A percentile compares a stretch with the other conserved stretches of the same genome.
Evolutionary conservation across 768 basidiomycete genomes (phyloP).

Genomic region (Termitomyces sp.): DNA sequence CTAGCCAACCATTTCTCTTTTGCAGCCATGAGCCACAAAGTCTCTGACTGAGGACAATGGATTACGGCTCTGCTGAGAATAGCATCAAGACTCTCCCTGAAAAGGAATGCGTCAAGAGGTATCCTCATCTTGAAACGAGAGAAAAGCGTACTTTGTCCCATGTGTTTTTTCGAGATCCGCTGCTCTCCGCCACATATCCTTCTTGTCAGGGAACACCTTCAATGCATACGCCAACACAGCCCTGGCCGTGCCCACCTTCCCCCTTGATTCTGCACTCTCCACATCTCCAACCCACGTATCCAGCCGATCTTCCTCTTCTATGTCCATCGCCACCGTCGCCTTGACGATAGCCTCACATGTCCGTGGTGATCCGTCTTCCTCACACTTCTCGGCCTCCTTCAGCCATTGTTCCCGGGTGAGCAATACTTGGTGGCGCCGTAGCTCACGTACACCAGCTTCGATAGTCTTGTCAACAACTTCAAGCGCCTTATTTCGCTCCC

Average conservation of each 20-base stretch:
- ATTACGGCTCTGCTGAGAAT: slow-evolving; percentile 80
- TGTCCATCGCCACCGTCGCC: slow-evolving; percentile 87
- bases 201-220: slow-evolving; percentile 83
- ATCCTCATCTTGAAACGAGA: neutral
- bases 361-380: slow-evolving; percentile 74
- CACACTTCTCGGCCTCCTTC: slow-evolving; percentile 90
- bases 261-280: slow-evolving; percentile 69
- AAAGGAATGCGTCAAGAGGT: neutral
- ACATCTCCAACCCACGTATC: slow-evolving; percentile 92
- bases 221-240: slow-evolving; percentile 89
- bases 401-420: slow-evolving; percentile 93
- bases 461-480: slow-evolving; percentile 85
- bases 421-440: slow-evolving; percentile 80
- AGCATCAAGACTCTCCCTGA: slow-evolving; percentile 73
- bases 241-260: slow-evolving; percentile 75
- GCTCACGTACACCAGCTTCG: slow-evolving; percentile 70
- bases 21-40: slow-evolving; percentile 96
- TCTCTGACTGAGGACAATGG: slow-evolving; percentile 93
- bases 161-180: slow-evolving; percentile 92
- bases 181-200: slow-evolving; percentile 83
- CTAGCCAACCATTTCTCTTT: slow-evolving; percentile 94
- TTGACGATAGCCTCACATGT: slow-evolving; percentile 95
- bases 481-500: slow-evolving; percentile 56
- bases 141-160: slow-evolving; percentile 57
- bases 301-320: slow-evolving; percentile 91